Conservation (phyloP, 1,139 yeast genomes). For the Blastobotrys petasosporus region DNA sequence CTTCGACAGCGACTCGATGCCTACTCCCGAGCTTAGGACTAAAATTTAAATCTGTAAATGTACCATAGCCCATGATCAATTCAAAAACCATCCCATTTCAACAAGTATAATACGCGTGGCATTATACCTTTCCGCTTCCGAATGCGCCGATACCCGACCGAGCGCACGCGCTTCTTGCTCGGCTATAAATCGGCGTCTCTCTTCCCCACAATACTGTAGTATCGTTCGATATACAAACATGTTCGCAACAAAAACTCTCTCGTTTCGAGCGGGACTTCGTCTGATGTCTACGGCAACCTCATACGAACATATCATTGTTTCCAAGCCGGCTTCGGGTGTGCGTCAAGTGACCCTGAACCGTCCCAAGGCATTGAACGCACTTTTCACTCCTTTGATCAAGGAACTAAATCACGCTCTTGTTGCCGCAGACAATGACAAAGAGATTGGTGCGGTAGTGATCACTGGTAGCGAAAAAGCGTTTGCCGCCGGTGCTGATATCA, state of each 20-base stretch:
- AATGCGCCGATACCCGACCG: too few species aligned
- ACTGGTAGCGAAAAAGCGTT: conserved; percentile 45
- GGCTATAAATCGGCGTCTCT: not conserved
- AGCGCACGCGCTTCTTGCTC: too few species aligned
- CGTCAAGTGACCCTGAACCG: conserved; percentile 53
- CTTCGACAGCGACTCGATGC: conserved; percentile 29
- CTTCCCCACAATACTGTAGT: not conserved
- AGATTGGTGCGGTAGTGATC: conserved; percentile 43
- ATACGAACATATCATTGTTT: conserved; percentile 37
- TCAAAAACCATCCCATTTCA: too few species aligned
- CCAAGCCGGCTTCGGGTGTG: conserved; percentile 40
- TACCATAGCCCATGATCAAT: too few species aligned
- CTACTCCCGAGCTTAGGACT: conserved; percentile 11
- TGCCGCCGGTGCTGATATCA: conserved; percentile 53
- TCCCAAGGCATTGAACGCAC: conserved; percentile 62
- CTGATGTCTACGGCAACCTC: conserved; percentile 26
- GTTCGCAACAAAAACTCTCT: not conserved
- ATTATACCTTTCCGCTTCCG: too few species aligned
- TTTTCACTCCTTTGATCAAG: conserved; percentile 43
- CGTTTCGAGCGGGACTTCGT: conserved; percentile 3
- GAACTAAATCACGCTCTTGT: conserved; percentile 40
- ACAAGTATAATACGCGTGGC: too few species aligned
- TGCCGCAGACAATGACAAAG: conserved; percentile 37
- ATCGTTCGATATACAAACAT: conserved; percentile 1
- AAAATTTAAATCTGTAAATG: not conserved